phyloP scores from a whole-genome alignment of 1,284 basidiomycete genomes.

The Psilocybe mexicana region DNA sequence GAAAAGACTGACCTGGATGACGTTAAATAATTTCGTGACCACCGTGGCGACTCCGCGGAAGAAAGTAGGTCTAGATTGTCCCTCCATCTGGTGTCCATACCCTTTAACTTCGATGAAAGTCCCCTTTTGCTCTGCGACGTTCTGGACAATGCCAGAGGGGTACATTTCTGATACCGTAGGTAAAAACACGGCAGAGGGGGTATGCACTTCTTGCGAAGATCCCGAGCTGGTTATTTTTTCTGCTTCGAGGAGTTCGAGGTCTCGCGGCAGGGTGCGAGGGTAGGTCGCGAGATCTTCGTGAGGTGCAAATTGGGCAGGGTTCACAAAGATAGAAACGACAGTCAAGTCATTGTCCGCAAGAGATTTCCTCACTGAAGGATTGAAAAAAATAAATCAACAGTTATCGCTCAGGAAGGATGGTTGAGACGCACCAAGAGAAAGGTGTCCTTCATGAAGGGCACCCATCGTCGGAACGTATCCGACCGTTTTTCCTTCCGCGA shows the following conservation, averaged over 20 bases:
- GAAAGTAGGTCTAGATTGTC: conserved; percentile 81
- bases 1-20: conserved; percentile 63
- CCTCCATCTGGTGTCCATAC: conserved; percentile 87
- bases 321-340: conserved; percentile 95
- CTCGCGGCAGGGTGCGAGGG: conserved; percentile 78
- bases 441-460: conserved; percentile 91
- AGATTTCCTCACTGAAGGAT: conserved; percentile 59
- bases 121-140: conserved; percentile 76
- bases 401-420: background rate
- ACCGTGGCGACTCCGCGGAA: conserved; percentile 96
- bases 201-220: conserved; percentile 30
- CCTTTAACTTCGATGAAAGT: conserved; percentile 93
- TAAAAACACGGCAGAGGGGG: conserved; percentile 74
- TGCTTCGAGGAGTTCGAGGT: conserved; percentile 54
- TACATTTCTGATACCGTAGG: conserved; percentile 86
- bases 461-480: conserved; percentile 99
- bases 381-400: background rate
- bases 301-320: conserved; percentile 96
- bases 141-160: conserved; percentile 82
- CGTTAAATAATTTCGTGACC: conserved; percentile 94
- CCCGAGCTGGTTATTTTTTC: conserved; percentile 10
- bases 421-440: conserved; percentile 72
- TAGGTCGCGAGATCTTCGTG: conserved; percentile 93
- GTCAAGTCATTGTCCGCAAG: conserved; percentile 83
- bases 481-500: conserved; percentile 64